A percentile compares a stretch with the other conserved stretches of the same genome.
These are phyloP conservation scores for Microsporum canis DNA, from an alignment of 2,329 filamentous ascomycete species.

Conservation along the genomic window DNA sequence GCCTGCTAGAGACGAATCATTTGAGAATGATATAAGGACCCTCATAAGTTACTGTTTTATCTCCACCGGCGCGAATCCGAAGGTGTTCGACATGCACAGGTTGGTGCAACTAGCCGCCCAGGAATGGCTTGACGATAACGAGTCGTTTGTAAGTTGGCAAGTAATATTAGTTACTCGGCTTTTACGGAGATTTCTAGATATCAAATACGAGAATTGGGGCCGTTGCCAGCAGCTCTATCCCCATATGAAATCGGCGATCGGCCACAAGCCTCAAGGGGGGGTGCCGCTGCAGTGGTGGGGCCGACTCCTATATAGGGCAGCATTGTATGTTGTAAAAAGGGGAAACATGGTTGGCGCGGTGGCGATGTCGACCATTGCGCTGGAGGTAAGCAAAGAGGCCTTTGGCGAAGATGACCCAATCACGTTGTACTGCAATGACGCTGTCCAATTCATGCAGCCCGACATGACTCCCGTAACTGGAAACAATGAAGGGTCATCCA, in stretches of 20 bases:
- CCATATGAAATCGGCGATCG: slow-evolving; percentile 16
- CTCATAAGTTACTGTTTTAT: slow-evolving; percentile 19
- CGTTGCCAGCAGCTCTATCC: slow-evolving; percentile 19
- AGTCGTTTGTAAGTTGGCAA: neutral
- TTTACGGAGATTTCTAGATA: neutral
- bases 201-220: slow-evolving; percentile 17
- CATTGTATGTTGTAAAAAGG: neutral
- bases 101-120: slow-evolving; percentile 21
- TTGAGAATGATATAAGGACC: slow-evolving; percentile 18
- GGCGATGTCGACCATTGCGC: neutral
- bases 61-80: slow-evolving; percentile 5
- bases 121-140: slow-evolving; percentile 16
- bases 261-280: slow-evolving; percentile 6
- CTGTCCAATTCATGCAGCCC: neutral
- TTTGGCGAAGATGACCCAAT: neutral
- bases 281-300: neutral
- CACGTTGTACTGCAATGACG: neutral
- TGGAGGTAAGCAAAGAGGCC: neutral
- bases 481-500: neutral
- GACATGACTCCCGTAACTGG: neutral
- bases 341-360: neutral
- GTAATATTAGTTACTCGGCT: neutral
- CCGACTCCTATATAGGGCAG: neutral
- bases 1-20: neutral
- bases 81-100: slow-evolving; percentile 19